Percentiles rank a stretch among this genome's conserved stretches.
Conservation (phyloP, 129 eudicot genomes). For the Flaveria bidentis region DNA sequence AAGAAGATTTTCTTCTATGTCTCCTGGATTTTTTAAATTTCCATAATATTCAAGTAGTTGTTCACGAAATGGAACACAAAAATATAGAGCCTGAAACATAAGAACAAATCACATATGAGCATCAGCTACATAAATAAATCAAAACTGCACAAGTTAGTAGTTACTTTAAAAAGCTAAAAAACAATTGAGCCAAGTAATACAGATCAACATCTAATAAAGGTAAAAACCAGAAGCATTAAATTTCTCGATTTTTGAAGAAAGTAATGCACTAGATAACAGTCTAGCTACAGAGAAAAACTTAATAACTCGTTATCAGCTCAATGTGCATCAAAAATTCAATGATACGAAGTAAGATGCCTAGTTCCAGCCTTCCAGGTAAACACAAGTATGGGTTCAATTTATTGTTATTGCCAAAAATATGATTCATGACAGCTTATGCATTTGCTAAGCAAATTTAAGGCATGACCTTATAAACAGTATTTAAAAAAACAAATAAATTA, state of each 20-base stretch:
- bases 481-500: background rate
- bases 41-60: slow-evolving; percentile 80
- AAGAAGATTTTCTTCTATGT: slow-evolving; percentile 83
- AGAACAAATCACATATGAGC: background rate
- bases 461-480: background rate
- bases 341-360: background rate
- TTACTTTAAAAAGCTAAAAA: background rate
- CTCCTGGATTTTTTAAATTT: slow-evolving; percentile 64
- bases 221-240: background rate
- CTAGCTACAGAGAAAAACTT: background rate
- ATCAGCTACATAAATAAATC: slow-evolving; percentile 5
- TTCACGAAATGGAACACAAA: slow-evolving; percentile 96
- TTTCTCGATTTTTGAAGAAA: too few relatives aligned
- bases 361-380: background rate
- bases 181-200: background rate
- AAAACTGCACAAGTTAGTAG: background rate
- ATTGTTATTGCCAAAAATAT: background rate
- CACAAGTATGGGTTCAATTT: background rate
- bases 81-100: slow-evolving; percentile 73
- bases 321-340: background rate
- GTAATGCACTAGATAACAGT: background rate
- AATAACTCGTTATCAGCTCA: background rate
- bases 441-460: slow-evolving; percentile 6
- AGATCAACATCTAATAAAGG: background rate
- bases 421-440: slow-evolving; percentile 4